Base-by-base conservation (phyloP, 139 green algal genomes). In the Chlamydomonas sp. region DNA sequence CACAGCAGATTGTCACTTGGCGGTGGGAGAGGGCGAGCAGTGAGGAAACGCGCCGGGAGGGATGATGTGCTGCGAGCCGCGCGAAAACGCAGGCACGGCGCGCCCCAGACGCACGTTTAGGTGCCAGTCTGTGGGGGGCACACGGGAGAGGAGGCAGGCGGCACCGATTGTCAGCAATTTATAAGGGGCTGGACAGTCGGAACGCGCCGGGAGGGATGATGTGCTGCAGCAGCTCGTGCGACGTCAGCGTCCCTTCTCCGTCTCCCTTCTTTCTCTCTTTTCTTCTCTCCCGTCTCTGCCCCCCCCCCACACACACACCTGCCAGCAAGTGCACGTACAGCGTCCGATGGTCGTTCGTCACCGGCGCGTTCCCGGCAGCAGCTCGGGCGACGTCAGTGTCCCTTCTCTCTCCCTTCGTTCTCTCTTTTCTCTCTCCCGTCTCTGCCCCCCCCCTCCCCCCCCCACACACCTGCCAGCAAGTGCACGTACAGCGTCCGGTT, bases 181-280 rank as follows among this genome's bases (percentile, higher is more conserved):
- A n/a, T n/a, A n/a, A n/a, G n/a, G 87, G 74, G 69, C 76, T 90
- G 87, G 97, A 98, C 36, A 98, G 73, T 10, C n/a, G n/a, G n/a
- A 85, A 65, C 47, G 72, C 81, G 5, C 49, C 50, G 2, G 78
- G 66, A 2, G 84, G 74, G 4, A 87, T 77, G 28, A 83, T 79
- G 35, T 75, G 47, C 1, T 59, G 73, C n/a, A 78, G 47, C 47
- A 74, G 35, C 24, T 62, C 58, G 47, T 78, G 48, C 29, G 33
- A 35, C 1, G 66, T 74, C n/a, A 34, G 73, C 26, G 39, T 35
- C 1, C 88, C 88, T 57, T 92, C 79, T 3, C 86, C 62, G 8
- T 90, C 78, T 38, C 84, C 84, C 36, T 90, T n/a, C n/a, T n/a
- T n/a, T n/a, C n/a, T n/a, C n/a, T n/a, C n/a, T n/a, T n/a, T n/a